Evolutionary conservation across 495 filamentous ascomycete species (phyloP), one percentile per base, ranked within the genome.

Genomic region (Aspergillus ellipticus): DNA sequence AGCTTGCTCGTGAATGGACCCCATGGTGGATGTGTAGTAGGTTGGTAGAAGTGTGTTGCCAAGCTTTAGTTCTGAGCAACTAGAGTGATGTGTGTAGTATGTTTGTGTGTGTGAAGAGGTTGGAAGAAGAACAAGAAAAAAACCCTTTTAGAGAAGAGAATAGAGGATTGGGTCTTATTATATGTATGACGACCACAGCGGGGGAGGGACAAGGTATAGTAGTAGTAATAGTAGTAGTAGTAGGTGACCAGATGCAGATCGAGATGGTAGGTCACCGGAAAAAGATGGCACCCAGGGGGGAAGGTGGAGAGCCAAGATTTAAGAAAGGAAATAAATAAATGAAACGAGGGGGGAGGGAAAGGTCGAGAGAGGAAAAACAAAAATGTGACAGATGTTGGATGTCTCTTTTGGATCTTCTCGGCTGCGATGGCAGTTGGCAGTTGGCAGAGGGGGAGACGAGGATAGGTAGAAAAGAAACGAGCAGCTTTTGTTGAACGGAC

Each of bases 1-100:
- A 45, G 57, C 49, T 55, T 59, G 60, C 50, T 53, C 54, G 51
- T 50, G 62, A 22, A 54, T 53, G 56, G 55, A 59, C 56, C 54
- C 31, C 58, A 54, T 62, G 41, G 22, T 48, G 53, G 28, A 6
- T 10, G 5, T 31, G 26, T 13, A 22, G 47, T 43, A 31, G 55
- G 35, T 51, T 55, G 46, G 26, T n/a, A 15, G 39, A 21, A 11
- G 10, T 51, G 29, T n/a, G n/a, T n/a, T n/a, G n/a, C n/a, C n/a
- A n/a, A n/a, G n/a, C n/a, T n/a, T n/a, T n/a, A n/a, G n/a, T n/a
- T n/a, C n/a, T n/a, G n/a, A n/a, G n/a, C n/a, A n/a, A n/a, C n/a
- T n/a, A n/a, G n/a, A n/a, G n/a, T n/a, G n/a, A n/a, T n/a, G n/a
- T n/a, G n/a, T n/a, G n/a, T n/a, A n/a, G n/a, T n/a, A n/a, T n/a